phyloP scores from a whole-genome alignment of 169 alveolate species.

The Amoebophrya sp. region DNA sequence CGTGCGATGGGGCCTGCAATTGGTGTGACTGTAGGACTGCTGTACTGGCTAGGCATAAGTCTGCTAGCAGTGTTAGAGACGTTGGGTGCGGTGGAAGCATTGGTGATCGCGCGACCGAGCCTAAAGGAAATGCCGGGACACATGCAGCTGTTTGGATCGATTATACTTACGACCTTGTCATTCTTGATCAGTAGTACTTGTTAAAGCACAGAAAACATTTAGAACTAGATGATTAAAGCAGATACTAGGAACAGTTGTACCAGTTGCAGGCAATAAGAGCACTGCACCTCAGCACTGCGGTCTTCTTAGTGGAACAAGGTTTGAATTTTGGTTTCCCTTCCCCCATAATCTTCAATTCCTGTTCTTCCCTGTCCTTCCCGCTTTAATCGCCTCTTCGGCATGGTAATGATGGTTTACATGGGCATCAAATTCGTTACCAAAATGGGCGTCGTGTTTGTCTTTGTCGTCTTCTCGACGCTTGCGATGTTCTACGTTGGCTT shows the following conservation, averaged over 20 bases:
- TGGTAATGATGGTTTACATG: constrained; percentile 40
- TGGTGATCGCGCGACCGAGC: constrained; percentile 26
- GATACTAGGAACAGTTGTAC: no score
- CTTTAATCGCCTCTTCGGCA: no score
- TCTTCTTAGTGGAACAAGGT: no score
- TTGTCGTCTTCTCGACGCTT: constrained; percentile 46
- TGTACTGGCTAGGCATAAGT: constrained; percentile 49
- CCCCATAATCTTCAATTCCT: no score
- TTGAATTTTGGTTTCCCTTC: no score
- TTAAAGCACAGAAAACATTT: no score
- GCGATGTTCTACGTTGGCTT: constrained; percentile 48
- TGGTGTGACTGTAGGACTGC: constrained; percentile 50
- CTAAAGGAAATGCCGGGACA: neutral
- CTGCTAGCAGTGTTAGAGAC: constrained; percentile 48
- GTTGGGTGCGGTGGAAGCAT: constrained; percentile 44
- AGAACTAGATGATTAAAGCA: no score
- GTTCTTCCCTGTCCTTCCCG: no score
- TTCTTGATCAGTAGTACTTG: no score
- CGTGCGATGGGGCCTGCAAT: constrained; percentile 46
- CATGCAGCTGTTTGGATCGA: neutral
- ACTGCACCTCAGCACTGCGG: no score
- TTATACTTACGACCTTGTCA: no score
- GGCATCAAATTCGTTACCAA: constrained; percentile 46
- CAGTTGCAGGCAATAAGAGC: no score
- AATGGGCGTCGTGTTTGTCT: constrained; percentile 46